Evolutionary conservation across 2,329 filamentous ascomycete genomes (phyloP).

Genomic region (Colletotrichum tabaci): DNA sequence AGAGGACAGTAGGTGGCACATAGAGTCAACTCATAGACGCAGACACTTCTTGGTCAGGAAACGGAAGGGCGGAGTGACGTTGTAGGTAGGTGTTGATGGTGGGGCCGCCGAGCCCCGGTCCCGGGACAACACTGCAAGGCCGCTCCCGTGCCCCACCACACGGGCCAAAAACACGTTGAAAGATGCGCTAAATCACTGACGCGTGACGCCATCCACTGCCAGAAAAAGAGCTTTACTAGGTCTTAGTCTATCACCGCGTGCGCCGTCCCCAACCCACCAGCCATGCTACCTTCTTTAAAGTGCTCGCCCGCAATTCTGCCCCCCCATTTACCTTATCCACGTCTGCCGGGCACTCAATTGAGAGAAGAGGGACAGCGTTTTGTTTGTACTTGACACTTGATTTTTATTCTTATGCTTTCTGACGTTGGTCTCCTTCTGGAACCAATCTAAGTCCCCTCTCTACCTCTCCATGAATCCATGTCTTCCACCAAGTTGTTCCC

Average conservation of each 20-base stretch:
- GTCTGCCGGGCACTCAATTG: background rate
- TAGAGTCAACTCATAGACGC: background rate
- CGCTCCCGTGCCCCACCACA: conserved; percentile 10
- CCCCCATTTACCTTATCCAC: conserved; percentile 1
- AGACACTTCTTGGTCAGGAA: background rate
- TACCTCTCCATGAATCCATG: conserved; percentile 40
- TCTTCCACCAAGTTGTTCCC: conserved; percentile 37
- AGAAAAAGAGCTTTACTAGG: background rate
- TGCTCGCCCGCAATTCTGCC: conserved; percentile 13
- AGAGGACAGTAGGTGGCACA: no score
- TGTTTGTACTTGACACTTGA: background rate
- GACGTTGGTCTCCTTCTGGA: background rate
- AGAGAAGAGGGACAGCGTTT: background rate
- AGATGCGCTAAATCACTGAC: conserved; percentile 25
- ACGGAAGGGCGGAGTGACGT: background rate
- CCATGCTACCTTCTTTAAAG: conserved; percentile 16
- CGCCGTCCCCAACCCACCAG: conserved; percentile 12
- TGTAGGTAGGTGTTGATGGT: background rate
- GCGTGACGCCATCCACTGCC: conserved; percentile 30
- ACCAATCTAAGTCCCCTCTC: background rate
- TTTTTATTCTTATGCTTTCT: background rate
- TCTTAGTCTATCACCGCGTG: conserved; percentile 3
- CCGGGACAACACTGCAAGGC: background rate
- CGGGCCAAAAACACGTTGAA: conserved; percentile 20
- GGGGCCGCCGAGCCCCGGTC: conserved; percentile 4